Evolutionary conservation across 192 early-diverging fungal species (phyloP), one percentile per base, ranked within the genome.

Genomic region (Podila verticillata): DNA sequence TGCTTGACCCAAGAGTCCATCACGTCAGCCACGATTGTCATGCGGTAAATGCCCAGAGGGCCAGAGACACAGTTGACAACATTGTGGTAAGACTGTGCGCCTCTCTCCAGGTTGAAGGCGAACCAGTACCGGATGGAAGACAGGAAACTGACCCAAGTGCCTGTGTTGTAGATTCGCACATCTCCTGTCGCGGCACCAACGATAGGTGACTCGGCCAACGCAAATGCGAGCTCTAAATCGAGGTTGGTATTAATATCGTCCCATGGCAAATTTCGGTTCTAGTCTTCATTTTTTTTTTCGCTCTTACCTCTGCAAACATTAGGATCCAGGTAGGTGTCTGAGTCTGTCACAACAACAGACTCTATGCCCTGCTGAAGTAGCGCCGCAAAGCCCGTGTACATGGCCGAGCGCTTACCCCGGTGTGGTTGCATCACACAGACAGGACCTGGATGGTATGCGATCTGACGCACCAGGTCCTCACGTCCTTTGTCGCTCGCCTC

Each of bases 51-150:
- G 22, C 88, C 88, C 70, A 89, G 72, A 0, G 88, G 88, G 3
- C 88, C 88, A 30, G 87, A 89, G 17, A 89, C 88, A 70, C 88
- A 89, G 12, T 83, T 88, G 20, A 89, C 88, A 58, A 74, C 71
- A 30, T 78, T 68, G 54, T 85, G 71, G 60, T 82, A 89, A 7
- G 83, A 85, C 34, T 89, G 88, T 7, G 85, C 85, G 0, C 86
- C 85, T 49, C 88, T 66, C 72, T 89, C 88, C 31, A 89, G 85
- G 75, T 89, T 89, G 44, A 89, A 89, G 5, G 88, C 88, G 73
- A 89, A 82, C 84, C 84, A 83, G 60, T 89, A 89, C 30, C 88
- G 87, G 15, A 89, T 34, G 10, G 82, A 84, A 3, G 88, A 90
- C 67, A 89, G 71, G 57, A 89, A 88, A 2, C 89, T 88, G 35